Evolutionary conservation across 2,329 filamentous ascomycete species (phyloP).

Genomic region (Neospermospora avenae): DNA sequence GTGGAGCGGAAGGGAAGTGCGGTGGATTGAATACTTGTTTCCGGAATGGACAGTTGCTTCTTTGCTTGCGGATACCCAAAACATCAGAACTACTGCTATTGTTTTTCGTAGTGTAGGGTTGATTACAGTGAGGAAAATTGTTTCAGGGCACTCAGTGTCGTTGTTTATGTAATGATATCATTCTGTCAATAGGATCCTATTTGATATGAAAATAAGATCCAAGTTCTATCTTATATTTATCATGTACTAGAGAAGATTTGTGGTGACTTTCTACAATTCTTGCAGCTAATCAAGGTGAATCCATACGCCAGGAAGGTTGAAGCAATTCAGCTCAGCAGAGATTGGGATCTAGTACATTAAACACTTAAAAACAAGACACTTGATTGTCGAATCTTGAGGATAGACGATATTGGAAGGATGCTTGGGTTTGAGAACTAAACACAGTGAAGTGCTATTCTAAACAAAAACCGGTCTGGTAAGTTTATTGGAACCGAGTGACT

Average conservation of each 20-base stretch:
- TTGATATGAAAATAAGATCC: neutral
- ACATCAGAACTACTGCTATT: neutral
- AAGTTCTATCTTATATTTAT: neutral
- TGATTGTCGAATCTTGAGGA: too few relatives aligned
- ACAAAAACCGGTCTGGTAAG: too few relatives aligned
- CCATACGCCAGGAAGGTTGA: too few relatives aligned
- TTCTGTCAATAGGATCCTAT: neutral
- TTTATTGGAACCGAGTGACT: too few relatives aligned
- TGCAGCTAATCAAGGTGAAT: too few relatives aligned
- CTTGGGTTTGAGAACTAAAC: too few relatives aligned
- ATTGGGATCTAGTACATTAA: too few relatives aligned
- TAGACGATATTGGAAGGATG: too few relatives aligned
- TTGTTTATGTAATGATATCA: conserved; percentile 1
- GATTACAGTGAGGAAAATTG: neutral
- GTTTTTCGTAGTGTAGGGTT: neutral
- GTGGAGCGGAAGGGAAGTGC: neutral
- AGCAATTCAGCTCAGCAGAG: too few relatives aligned
- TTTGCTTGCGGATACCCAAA: neutral
- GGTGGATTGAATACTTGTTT: neutral
- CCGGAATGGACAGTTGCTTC: neutral
- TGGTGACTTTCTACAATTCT: too few relatives aligned
- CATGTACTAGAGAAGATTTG: neutral
- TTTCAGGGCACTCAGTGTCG: neutral
- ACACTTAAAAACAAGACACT: too few relatives aligned
- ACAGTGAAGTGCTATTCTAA: too few relatives aligned